A percentile compares a stretch with the other conserved stretches of the same genome.
These are phyloP conservation scores for Lactarius hengduanensis DNA, from an alignment of 768 basidiomycete genomes.

Conservation along the genomic window DNA sequence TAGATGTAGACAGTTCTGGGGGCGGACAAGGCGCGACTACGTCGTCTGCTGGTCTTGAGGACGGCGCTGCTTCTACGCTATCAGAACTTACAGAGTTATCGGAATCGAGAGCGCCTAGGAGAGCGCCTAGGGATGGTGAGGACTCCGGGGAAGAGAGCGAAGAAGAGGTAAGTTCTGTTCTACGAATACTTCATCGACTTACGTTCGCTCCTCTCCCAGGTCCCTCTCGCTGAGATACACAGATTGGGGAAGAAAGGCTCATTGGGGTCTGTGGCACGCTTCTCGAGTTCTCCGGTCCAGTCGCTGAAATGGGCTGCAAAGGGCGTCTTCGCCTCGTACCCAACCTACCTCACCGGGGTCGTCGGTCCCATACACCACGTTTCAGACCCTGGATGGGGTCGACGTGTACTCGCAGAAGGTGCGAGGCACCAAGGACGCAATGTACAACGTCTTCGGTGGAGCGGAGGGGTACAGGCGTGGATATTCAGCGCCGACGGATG, in stretches of 20 bases:
- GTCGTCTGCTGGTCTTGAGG: not conserved
- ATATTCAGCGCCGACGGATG: not conserved
- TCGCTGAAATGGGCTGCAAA: not conserved
- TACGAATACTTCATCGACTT: not conserved
- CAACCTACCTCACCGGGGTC: not conserved
- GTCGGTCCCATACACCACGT: not conserved
- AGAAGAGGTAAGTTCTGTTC: not conserved
- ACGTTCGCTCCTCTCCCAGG: not conserved
- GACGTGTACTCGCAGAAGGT: not conserved
- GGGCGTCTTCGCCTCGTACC: not conserved
- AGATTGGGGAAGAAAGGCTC: not conserved
- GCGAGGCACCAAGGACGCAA: not conserved
- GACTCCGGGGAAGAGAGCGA: not conserved
- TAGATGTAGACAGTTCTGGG: not conserved
- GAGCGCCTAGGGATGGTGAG: not conserved
- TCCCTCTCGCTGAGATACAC: not conserved
- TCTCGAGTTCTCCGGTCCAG: not conserved
- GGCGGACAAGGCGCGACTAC: not conserved
- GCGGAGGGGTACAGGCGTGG: not conserved
- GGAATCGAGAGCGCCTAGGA: not conserved
- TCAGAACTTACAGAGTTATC: not conserved
- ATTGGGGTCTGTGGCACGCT: not conserved
- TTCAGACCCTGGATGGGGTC: not conserved
- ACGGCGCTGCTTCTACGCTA: not conserved
- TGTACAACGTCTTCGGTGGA: not conserved